Conservation (phyloP, 345 rosid species). For the Melastoma malabathricum region DNA sequence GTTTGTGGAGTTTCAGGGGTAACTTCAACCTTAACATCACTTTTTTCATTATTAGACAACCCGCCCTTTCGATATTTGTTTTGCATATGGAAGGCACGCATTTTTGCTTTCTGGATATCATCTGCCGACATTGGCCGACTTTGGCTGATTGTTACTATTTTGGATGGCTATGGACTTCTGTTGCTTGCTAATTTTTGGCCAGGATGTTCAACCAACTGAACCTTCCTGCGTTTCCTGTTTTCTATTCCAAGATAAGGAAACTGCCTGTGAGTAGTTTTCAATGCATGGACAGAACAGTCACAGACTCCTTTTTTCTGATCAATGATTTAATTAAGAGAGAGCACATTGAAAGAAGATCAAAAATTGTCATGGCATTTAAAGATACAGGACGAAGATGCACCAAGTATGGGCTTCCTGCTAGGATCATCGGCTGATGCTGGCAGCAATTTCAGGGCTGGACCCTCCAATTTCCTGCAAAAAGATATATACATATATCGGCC, state of each 20-base stretch:
- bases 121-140: conserved; percentile 97
- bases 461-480: conserved; percentile 51
- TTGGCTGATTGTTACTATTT: conserved; percentile 37
- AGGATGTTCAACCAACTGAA: conserved; percentile 94
- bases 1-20: conserved; percentile 23
- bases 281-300: too few species aligned
- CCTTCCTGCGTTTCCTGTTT: conserved; percentile 78
- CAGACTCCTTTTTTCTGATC: too few species aligned
- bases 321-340: not conserved
- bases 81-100: conserved; percentile 79
- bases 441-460: conserved; percentile 53
- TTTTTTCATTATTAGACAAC: conserved; percentile 29
- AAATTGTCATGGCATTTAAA: conserved; percentile 15
- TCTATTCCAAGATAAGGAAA: conserved; percentile 65
- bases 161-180: conserved; percentile 50
- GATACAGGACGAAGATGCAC: conserved; percentile 71
- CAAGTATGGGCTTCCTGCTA: conserved; percentile 53
- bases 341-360: not conserved
- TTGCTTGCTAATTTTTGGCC: conserved; percentile 56
- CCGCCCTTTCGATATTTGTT: conserved; percentile 52
- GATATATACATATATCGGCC: conserved; percentile 7
- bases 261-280: not conserved
- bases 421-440: conserved; percentile 66
- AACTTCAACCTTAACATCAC: conserved; percentile 28
- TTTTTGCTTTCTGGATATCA: conserved; percentile 96